Conservation (phyloP, 768 basidiomycete genomes). For the Leccinum fibrillosum region DNA sequence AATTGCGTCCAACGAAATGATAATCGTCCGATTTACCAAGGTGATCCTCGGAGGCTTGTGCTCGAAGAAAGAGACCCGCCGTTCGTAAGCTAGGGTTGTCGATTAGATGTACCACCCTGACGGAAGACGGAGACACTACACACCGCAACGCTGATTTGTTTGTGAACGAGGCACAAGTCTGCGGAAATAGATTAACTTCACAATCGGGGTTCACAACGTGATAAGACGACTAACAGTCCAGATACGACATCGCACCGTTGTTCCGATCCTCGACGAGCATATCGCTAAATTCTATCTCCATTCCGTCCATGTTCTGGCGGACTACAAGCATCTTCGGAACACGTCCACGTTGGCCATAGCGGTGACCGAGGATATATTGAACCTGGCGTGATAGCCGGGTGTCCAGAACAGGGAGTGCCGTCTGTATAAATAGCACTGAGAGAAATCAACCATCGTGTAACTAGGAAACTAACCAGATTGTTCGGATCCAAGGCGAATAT, state of each 20-base stretch:
- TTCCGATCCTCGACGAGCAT: constrained; percentile 97
- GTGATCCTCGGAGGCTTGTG: constrained; percentile 30
- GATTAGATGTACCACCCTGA: constrained; percentile 1
- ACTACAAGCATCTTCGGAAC: constrained; percentile 67
- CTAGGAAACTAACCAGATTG: constrained; percentile 50
- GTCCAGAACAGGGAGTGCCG: constrained; percentile 62
- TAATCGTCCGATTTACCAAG: constrained; percentile 25
- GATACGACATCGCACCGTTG: constrained; percentile 89
- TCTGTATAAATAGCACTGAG: constrained; percentile 39
- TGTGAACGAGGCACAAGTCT: constrained; percentile 34
- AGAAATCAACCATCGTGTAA: neutral
- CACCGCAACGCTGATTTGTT: constrained; percentile 31
- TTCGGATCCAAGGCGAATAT: constrained; percentile 60
- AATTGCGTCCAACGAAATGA: neutral
- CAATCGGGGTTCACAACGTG: neutral
- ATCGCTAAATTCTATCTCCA: constrained; percentile 95
- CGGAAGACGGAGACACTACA: neutral
- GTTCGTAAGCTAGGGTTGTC: constrained; percentile 25
- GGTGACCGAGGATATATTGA: constrained; percentile 76
- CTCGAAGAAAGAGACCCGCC: constrained; percentile 27
- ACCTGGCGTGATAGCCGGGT: constrained; percentile 82
- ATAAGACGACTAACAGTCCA: constrained; percentile 64
- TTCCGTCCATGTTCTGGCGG: constrained; percentile 88
- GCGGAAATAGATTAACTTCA: neutral
- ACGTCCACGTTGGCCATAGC: constrained; percentile 53